Percentiles rank a stretch among this genome's conserved stretches.
phyloP scores from a whole-genome alignment of 148 eudicot genomes.

The Vaccinium macrocarpon region DNA sequence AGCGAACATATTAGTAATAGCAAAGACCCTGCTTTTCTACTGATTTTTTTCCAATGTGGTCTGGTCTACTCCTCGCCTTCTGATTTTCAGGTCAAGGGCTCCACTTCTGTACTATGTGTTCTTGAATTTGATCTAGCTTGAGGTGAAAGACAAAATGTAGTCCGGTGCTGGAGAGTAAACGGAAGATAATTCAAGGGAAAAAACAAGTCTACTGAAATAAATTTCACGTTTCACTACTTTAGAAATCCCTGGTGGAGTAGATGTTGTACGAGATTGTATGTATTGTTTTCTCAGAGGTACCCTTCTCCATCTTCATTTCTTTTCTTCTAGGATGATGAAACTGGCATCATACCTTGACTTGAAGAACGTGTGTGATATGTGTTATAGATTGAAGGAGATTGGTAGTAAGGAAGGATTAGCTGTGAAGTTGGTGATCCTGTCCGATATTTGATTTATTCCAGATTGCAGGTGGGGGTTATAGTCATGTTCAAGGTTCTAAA shows the following conservation, averaged over 20 bases:
- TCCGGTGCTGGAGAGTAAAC: not conserved
- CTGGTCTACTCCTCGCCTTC: not conserved
- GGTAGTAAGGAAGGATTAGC: too few relatives aligned
- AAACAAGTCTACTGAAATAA: not conserved
- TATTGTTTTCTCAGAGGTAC: not conserved
- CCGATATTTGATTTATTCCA: too few relatives aligned
- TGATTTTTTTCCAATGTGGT: not conserved
- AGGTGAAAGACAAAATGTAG: not conserved
- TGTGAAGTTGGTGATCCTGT: too few relatives aligned
- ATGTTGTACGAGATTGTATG: not conserved
- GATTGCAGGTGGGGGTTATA: too few relatives aligned
- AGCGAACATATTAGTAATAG: not conserved
- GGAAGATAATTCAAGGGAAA: not conserved
- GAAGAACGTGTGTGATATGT: too few relatives aligned
- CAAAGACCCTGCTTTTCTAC: not conserved
- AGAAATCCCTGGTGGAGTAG: not conserved
- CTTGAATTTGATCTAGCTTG: not conserved
- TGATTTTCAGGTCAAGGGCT: not conserved
- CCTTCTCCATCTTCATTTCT: not conserved
- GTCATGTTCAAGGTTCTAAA: too few relatives aligned
- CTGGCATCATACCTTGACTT: not conserved
- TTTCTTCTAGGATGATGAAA: not conserved
- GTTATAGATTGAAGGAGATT: too few relatives aligned
- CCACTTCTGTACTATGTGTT: not conserved
- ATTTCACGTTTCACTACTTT: not conserved